Base-by-base conservation (phyloP, 352 stramenopile genomes). In the Phytopythium sindhum region DNA sequence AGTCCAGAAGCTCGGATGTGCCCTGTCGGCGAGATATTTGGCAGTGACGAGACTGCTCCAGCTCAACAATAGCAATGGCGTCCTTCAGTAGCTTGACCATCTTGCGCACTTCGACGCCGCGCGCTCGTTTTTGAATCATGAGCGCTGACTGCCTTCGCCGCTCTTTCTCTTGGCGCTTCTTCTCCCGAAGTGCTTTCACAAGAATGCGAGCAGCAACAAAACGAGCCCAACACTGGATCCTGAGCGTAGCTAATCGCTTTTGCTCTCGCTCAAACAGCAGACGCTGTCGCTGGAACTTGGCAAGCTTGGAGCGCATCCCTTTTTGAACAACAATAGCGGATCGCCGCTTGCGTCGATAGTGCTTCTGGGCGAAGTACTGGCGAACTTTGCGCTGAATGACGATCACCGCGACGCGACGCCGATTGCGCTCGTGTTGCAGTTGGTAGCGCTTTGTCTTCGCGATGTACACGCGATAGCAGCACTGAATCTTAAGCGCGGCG, bases 101-200 rank as follows among this genome's bases (percentile, higher is more conserved):
- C 2, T 72, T 69, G 10, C 80, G 70, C 1, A 70, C 78, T 44
- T 88, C 81, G 9, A 80, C 68, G 12, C 77, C 78, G 0, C 81
- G 73, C 0, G 77, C 70, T 8, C 78, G 69, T 39, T 86, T 88
- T 60, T 89, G 80, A 51, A 90, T 84, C 11, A 89, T 57, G 56
- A 86, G 31, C 17, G 82, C 76, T 0, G 71, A 85, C 26, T 72
- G 70, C 41, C 73, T 60, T 23, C 73, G 44, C n/a, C 78, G 63
- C 37, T 66, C 50, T 28, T 69, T 65, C 60, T 79, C 67, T 7
- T 60, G 65, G 31, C 44, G 61, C 28, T 73, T 31, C 39, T 77
- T 39, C 24, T 66, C 60, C 1, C 78, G 68, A 3, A 82, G 58
- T 47, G 72, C 62, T 14, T 39, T 47, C 17, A 72, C 72, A 19